Conservation (phyloP, 345 rosid species). For the Firmiana major region DNA sequence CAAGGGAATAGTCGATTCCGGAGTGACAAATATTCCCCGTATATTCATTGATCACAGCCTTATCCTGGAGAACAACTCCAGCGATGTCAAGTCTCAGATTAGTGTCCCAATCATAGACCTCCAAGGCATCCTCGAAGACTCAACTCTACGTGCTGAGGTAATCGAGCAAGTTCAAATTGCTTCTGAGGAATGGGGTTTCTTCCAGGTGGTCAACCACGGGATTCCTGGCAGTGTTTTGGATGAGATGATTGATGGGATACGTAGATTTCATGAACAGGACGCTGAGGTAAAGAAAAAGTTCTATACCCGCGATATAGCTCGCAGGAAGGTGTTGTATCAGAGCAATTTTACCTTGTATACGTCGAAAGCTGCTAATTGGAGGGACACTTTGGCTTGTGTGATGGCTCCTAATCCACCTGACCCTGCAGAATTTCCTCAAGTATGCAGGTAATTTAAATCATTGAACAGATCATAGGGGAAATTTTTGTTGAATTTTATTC, state of each 20-base stretch:
- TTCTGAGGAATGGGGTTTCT: conserved; percentile 37
- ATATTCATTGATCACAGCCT: too few species aligned
- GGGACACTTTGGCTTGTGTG: conserved; percentile 36
- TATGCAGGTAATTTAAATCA: conserved; percentile 36
- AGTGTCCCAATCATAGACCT: too few species aligned
- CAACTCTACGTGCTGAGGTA: too few species aligned
- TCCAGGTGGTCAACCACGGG: conserved; percentile 47
- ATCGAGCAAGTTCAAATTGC: too few species aligned
- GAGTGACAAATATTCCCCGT: too few species aligned
- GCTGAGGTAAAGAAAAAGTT: conserved; percentile 30
- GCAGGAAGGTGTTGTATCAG: conserved; percentile 26
- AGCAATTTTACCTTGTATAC: conserved; percentile 34
- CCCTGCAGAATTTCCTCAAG: conserved; percentile 39
- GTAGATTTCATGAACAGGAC: conserved; percentile 41
- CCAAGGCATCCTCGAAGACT: too few species aligned
- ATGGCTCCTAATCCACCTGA: conserved; percentile 35
- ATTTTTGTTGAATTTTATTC: not conserved
- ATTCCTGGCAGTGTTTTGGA: conserved; percentile 34
- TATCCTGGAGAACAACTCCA: too few species aligned
- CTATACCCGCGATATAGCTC: conserved; percentile 24
- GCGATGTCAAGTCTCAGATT: too few species aligned
- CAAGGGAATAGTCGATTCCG: too few species aligned
- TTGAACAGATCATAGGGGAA: not conserved
- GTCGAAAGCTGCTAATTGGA: conserved; percentile 38
- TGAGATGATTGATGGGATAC: conserved; percentile 27